Evolutionary conservation across 2,329 filamentous ascomycete genomes (phyloP).

Genomic region (Fusarium illudens): DNA sequence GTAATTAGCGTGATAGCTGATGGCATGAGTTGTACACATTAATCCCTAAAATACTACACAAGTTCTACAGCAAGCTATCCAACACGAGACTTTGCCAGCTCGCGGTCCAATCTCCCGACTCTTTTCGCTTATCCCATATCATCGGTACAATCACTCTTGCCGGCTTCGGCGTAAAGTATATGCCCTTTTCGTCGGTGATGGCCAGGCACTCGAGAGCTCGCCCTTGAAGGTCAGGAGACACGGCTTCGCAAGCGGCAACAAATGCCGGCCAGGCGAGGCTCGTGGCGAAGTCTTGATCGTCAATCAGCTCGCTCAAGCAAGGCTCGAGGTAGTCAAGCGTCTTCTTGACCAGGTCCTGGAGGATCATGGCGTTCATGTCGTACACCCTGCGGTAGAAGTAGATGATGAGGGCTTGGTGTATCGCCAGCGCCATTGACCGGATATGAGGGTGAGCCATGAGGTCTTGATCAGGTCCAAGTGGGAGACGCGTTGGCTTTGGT

Average conservation of each 20-base stretch:
- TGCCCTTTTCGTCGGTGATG: conserved; percentile 41
- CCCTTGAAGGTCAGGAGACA: conserved; percentile 47
- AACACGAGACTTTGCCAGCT: conserved; percentile 41
- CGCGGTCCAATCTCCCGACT: conserved; percentile 43
- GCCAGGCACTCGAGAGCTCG: conserved; percentile 35
- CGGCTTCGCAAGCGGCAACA: conserved; percentile 54
- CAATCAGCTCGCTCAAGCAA: conserved; percentile 44
- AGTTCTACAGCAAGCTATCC: conserved; percentile 8
- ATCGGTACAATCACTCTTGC: conserved; percentile 41
- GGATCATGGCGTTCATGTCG: conserved; percentile 48
- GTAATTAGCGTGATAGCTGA: too few relatives aligned
- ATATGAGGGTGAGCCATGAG: conserved; percentile 35
- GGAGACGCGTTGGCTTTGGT: conserved; percentile 1
- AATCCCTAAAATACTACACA: neutral
- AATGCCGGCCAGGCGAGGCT: conserved; percentile 55
- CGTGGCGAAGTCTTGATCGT: conserved; percentile 49
- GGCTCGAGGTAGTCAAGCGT: conserved; percentile 49
- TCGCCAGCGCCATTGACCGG: conserved; percentile 42
- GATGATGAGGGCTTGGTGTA: conserved; percentile 54
- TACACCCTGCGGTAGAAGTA: conserved; percentile 56
- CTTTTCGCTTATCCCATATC: conserved; percentile 43
- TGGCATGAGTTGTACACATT: neutral
- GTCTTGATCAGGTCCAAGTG: conserved; percentile 9
- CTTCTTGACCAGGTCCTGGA: conserved; percentile 50
- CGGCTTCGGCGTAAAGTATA: conserved; percentile 41